These are phyloP conservation scores for Cardamine resedifolia DNA, from an alignment of 345 rosid genomes.

Conservation along the genomic window DNA sequence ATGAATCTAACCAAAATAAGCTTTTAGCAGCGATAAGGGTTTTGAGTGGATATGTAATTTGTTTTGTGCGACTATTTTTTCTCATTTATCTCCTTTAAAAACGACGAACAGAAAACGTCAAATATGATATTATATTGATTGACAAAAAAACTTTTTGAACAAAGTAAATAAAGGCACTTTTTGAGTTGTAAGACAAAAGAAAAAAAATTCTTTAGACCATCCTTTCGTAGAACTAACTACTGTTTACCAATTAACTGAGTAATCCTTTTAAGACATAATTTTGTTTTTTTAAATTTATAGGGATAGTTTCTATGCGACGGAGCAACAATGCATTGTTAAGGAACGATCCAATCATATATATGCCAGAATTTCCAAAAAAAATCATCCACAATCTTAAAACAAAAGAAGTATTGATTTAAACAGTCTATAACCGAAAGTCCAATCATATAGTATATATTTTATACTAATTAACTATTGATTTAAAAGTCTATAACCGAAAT, in stretches of 20 bases:
- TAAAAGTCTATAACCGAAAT: neutral
- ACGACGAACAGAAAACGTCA: constrained; percentile 38
- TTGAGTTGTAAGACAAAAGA: constrained; percentile 19
- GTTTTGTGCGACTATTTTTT: constrained; percentile 25
- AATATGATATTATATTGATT: constrained; percentile 37
- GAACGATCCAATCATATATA: neutral
- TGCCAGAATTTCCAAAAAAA: neutral
- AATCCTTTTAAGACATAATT: neutral
- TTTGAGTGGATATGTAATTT: constrained; percentile 24
- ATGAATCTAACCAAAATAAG: constrained; percentile 20
- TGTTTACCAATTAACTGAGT: neutral
- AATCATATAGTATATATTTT: neutral
- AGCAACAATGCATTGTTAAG: neutral
- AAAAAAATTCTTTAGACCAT: constrained; percentile 16
- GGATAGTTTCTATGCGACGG: neutral
- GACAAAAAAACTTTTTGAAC: constrained; percentile 8
- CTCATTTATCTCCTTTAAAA: constrained; percentile 25
- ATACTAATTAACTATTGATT: neutral
- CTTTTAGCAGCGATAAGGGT: constrained; percentile 13
- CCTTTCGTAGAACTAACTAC: constrained; percentile 4
- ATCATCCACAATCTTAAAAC: neutral
- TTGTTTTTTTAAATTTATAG: no score
- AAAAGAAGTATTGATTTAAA: neutral
- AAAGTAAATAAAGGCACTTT: constrained; percentile 36
- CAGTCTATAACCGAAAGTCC: no score